Evolutionary conservation across 176 grass and related monocot species (phyloP).

Genomic region (Triticum turgidum): DNA sequence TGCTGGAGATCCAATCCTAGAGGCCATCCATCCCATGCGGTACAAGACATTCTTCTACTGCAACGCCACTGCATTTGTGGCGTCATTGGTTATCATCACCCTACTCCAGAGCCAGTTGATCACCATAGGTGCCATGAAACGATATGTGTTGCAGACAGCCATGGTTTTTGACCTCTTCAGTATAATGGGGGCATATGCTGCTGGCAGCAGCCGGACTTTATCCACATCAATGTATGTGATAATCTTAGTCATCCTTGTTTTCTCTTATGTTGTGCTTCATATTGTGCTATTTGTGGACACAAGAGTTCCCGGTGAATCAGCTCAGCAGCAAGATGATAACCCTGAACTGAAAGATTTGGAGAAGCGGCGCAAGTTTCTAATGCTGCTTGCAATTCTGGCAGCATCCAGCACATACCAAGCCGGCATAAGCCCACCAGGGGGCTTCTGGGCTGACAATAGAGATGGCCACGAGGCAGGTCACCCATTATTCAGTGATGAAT

Average conservation of each 20-base stretch:
- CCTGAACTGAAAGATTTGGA: not conserved
- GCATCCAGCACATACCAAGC: not conserved
- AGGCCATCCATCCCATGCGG: not conserved
- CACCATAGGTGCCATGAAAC: not conserved
- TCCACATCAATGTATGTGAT: not conserved
- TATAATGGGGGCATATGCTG: not conserved
- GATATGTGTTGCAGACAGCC: not conserved
- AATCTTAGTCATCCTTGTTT: not conserved
- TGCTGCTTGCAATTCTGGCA: not conserved
- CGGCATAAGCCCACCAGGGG: not conserved
- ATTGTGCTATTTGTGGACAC: not conserved
- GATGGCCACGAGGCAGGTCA: not conserved
- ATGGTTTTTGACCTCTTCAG: not conserved
- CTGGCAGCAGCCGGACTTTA: not conserved
- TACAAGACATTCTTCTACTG: conserved; percentile 4
- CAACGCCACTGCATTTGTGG: not conserved
- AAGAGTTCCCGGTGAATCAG: conserved; percentile 2
- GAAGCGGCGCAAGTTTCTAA: not conserved
- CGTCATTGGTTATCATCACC: not conserved
- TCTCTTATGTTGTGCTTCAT: not conserved
- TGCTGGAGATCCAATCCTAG: not conserved
- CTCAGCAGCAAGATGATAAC: not conserved
- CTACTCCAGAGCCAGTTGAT: not conserved
- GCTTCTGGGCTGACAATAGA: not conserved
- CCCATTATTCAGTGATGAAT: not conserved